These are phyloP conservation scores for Rhodotorula paludigena DNA, from an alignment of 768 basidiomycete species.

Conservation along the genomic window DNA sequence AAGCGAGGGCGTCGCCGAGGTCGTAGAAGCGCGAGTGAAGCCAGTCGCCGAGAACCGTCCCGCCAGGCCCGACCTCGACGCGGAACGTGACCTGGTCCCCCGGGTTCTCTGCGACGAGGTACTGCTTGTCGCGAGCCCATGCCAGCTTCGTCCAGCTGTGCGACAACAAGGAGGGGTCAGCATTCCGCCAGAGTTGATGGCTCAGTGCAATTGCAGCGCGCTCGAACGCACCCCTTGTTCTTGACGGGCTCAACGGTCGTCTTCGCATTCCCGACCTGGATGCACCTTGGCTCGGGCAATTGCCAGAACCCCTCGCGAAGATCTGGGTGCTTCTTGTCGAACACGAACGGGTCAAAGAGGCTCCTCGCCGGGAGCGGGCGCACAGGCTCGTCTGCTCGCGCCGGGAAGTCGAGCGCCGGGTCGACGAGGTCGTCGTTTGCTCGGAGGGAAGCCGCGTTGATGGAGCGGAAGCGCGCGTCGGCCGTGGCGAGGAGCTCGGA, in stretches of 20 bases:
- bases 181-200: not conserved
- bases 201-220: too few relatives aligned
- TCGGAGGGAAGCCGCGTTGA: too few relatives aligned
- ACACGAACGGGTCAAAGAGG: slow-evolving; percentile 19
- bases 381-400: slow-evolving; percentile 5
- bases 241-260: slow-evolving; percentile 5
- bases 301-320: not conserved
- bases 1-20: slow-evolving; percentile 31
- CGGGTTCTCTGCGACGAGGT: slow-evolving; percentile 43
- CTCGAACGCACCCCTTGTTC: slow-evolving; percentile 9
- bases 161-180: not conserved
- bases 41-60: slow-evolving; percentile 25
- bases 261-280: slow-evolving; percentile 32
- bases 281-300: slow-evolving; percentile 10
- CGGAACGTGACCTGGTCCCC: slow-evolving; percentile 43
- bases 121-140: slow-evolving; percentile 44
- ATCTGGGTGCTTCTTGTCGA: not conserved
- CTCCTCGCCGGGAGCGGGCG: slow-evolving; percentile 12
- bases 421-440: not conserved
- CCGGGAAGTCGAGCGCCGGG: slow-evolving; percentile 12
- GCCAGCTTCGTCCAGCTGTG: slow-evolving; percentile 26
- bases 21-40: slow-evolving; percentile 31
- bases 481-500: slow-evolving; percentile 6
- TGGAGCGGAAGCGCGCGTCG: not conserved
- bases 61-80: slow-evolving; percentile 37